These are phyloP conservation scores for Ophiostoma perfectum DNA, from an alignment of 2,329 filamentous ascomycete genomes.

Conservation along the genomic window DNA sequence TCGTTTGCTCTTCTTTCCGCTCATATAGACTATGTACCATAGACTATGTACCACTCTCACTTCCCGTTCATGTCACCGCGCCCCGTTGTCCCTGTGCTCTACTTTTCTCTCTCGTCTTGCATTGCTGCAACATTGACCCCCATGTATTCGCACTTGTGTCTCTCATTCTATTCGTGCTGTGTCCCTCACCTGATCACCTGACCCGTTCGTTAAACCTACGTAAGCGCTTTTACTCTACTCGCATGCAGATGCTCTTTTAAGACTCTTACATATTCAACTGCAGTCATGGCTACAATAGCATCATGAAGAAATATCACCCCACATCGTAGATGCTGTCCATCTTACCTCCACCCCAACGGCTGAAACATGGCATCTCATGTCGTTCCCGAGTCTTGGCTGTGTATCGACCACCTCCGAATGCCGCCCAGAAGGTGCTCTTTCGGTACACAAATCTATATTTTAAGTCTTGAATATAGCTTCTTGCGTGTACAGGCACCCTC, in stretches of 20 bases:
- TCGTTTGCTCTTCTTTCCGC: not conserved
- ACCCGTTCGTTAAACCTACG: not conserved
- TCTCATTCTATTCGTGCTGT: not conserved
- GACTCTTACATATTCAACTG: not conserved
- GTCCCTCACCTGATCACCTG: not conserved
- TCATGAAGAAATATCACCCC: not conserved
- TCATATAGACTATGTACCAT: not conserved
- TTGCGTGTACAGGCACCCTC: too few relatives aligned
- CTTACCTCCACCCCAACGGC: too few relatives aligned
- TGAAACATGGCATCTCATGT: not conserved
- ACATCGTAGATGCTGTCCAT: too few relatives aligned
- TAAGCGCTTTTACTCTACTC: not conserved
- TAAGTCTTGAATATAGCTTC: too few relatives aligned
- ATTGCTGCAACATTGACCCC: not conserved
- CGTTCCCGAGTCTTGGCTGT: not conserved
- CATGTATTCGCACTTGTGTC: not conserved
- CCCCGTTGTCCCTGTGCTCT: not conserved
- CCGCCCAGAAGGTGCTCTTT: not conserved
- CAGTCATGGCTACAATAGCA: not conserved
- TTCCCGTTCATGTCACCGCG: not conserved
- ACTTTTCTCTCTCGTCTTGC: not conserved
- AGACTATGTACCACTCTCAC: not conserved
- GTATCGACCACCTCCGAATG: not conserved
- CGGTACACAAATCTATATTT: too few relatives aligned
- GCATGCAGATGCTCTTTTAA: not conserved